A percentile compares a stretch with the other conserved stretches of the same genome.
Evolutionary conservation across 2,329 filamentous ascomycete genomes (phyloP).

Genomic region (Penicillium capsulatum): DNA sequence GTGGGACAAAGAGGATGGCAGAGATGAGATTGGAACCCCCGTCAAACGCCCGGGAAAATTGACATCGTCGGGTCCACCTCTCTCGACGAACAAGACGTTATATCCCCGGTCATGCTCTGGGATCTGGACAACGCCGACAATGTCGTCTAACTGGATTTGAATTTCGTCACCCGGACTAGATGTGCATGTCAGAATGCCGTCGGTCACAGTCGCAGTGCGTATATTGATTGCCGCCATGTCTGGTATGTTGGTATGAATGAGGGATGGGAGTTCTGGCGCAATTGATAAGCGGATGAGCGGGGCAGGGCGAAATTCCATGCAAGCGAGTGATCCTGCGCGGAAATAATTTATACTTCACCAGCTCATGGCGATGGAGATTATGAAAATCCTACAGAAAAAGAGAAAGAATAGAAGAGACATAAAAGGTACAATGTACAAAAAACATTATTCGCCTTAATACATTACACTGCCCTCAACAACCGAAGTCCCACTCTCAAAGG

Average conservation of each 20-base stretch:
- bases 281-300: not conserved
- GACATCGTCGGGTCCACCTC: not conserved
- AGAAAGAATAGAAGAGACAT: too few relatives aligned
- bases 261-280: not conserved
- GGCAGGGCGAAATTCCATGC: not conserved
- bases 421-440: too few relatives aligned
- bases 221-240: not conserved
- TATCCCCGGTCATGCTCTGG: conserved; percentile 8
- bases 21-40: conserved; percentile 14
- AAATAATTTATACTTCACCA: too few relatives aligned
- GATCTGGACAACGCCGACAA: conserved; percentile 24
- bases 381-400: too few relatives aligned
- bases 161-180: conserved; percentile 10
- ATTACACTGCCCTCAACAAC: too few relatives aligned
- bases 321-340: not conserved
- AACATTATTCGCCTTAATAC: too few relatives aligned
- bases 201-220: conserved; percentile 7
- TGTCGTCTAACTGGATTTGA: conserved; percentile 18
- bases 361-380: too few relatives aligned
- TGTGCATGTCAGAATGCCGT: conserved; percentile 18
- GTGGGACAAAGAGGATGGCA: conserved; percentile 15
- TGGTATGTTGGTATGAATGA: not conserved
- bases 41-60: conserved; percentile 9
- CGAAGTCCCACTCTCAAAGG: too few relatives aligned
- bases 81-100: conserved; percentile 24